These are phyloP conservation scores for Didymella exigua DNA, from an alignment of 2,329 filamentous ascomycete species.

Conservation along the genomic window DNA sequence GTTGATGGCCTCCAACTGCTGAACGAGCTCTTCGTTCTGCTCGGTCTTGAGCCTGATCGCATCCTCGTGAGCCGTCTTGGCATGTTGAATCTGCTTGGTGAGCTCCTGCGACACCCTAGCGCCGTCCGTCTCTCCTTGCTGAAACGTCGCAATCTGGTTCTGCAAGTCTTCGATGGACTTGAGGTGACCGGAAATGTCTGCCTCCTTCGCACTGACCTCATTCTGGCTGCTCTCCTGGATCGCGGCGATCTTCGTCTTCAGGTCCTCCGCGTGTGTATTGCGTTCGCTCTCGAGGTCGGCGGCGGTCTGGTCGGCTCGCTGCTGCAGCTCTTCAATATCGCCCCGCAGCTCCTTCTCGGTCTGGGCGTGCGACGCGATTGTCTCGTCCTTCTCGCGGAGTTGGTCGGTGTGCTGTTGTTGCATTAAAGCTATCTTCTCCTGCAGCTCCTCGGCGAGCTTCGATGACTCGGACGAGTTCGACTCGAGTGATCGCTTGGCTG, in stretches of 20 bases:
- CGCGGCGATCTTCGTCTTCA: constrained; percentile 37
- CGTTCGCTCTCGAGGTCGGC: constrained; percentile 41
- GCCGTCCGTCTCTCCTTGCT: constrained; percentile 44
- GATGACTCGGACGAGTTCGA: constrained; percentile 39
- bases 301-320: constrained; percentile 36
- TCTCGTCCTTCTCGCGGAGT: constrained; percentile 39
- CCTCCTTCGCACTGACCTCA: constrained; percentile 34
- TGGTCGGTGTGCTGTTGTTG: constrained; percentile 44
- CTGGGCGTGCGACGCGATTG: constrained; percentile 34
- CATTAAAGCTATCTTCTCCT: constrained; percentile 36
- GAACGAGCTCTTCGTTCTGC: constrained; percentile 41
- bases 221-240: constrained; percentile 34
- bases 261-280: constrained; percentile 29
- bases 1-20: constrained; percentile 44
- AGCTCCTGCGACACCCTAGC: constrained; percentile 40
- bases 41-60: constrained; percentile 38
- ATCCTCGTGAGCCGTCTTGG: constrained; percentile 39
- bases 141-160: constrained; percentile 38
- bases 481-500: constrained; percentile 34
- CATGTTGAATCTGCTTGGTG: constrained; percentile 38
- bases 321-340: constrained; percentile 35
- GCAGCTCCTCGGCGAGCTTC: constrained; percentile 41
- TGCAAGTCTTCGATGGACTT: constrained; percentile 43
- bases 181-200: constrained; percentile 38
- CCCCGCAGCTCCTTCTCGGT: constrained; percentile 33